Percentiles rank a stretch among this genome's conserved stretches.
phyloP scores from a whole-genome alignment of 1,284 basidiomycete species.

The Meira miltonrushii region DNA sequence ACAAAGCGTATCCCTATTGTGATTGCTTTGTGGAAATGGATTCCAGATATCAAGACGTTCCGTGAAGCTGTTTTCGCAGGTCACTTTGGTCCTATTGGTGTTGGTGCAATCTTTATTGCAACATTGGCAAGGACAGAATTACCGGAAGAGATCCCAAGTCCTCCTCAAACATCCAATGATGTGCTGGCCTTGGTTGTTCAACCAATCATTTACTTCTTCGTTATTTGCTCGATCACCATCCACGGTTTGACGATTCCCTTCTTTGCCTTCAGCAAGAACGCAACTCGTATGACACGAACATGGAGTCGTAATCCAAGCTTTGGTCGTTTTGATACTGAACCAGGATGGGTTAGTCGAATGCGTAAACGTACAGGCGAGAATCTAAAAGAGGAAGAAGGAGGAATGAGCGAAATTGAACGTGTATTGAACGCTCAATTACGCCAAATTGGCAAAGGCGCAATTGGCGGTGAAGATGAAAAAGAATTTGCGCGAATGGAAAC shows the following conservation, averaged over 20 bases:
- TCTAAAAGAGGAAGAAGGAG: constrained; percentile 12
- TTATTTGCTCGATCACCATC: constrained; percentile 48
- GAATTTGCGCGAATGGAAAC: constrained; percentile 26
- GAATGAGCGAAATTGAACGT: constrained; percentile 22
- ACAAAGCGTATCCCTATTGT: constrained; percentile 50
- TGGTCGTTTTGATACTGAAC: constrained; percentile 29
- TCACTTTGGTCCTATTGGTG: constrained; percentile 52
- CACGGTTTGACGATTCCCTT: constrained; percentile 52
- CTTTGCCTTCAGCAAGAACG: constrained; percentile 46
- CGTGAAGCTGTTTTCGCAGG: constrained; percentile 50
- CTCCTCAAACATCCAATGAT: constrained; percentile 45
- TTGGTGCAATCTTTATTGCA: constrained; percentile 50
- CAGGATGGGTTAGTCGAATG: constrained; percentile 42
- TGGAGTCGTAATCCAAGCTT: constrained; percentile 23
- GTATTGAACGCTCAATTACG: constrained; percentile 33
- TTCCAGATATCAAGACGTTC: constrained; percentile 53
- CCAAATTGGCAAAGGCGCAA: constrained; percentile 39
- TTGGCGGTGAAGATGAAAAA: constrained; percentile 37
- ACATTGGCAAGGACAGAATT: constrained; percentile 43
- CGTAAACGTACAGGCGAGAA: constrained; percentile 29
- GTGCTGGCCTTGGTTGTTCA: constrained; percentile 47
- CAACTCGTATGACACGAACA: constrained; percentile 38
- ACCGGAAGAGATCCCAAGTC: constrained; percentile 36
- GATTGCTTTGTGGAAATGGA: constrained; percentile 46
- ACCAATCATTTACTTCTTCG: constrained; percentile 51